Percentiles rank a stretch among this genome's conserved stretches.
phyloP scores from a whole-genome alignment of 1,139 yeast species.

The Kodamaea plutei region DNA sequence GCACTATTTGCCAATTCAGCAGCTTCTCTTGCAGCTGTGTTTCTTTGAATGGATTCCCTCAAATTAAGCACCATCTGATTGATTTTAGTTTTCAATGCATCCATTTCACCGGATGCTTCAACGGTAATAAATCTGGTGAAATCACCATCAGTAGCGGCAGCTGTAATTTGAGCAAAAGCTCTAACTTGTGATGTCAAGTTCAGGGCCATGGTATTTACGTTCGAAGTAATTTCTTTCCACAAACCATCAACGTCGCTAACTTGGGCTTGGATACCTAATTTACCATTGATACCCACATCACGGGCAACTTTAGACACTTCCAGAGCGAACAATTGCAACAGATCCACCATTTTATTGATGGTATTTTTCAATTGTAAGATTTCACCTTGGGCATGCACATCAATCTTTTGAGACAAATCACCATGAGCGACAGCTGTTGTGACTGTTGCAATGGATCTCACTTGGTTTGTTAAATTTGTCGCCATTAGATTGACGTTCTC shows the following conservation, averaged over 20 bases:
- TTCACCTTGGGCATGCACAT: constrained; percentile 88
- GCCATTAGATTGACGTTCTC: constrained; percentile 91
- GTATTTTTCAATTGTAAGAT: constrained; percentile 73
- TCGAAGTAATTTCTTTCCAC: constrained; percentile 91
- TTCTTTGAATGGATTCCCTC: constrained; percentile 85
- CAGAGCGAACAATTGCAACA: constrained; percentile 79
- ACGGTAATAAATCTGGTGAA: constrained; percentile 86
- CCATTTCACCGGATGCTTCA: constrained; percentile 93
- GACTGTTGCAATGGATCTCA: constrained; percentile 84
- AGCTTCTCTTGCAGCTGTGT: constrained; percentile 90
- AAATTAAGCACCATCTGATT: constrained; percentile 88
- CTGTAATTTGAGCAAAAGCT: constrained; percentile 90
- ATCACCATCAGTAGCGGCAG: constrained; percentile 92
- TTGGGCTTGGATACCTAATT: constrained; percentile 87
- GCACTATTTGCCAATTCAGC: constrained; percentile 88
- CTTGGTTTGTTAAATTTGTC: constrained; percentile 81
- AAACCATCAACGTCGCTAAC: constrained; percentile 87
- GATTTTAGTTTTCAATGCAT: constrained; percentile 83
- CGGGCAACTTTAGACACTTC: constrained; percentile 89
- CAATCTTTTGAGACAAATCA: constrained; percentile 81
- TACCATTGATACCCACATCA: constrained; percentile 92
- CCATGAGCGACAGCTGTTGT: constrained; percentile 94
- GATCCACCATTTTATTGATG: constrained; percentile 88
- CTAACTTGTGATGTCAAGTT: constrained; percentile 88
- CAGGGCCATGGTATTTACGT: constrained; percentile 90